Evolutionary conservation across 352 stramenopile species (phyloP).

Genomic region (Globisporangium acanthophoron): DNA sequence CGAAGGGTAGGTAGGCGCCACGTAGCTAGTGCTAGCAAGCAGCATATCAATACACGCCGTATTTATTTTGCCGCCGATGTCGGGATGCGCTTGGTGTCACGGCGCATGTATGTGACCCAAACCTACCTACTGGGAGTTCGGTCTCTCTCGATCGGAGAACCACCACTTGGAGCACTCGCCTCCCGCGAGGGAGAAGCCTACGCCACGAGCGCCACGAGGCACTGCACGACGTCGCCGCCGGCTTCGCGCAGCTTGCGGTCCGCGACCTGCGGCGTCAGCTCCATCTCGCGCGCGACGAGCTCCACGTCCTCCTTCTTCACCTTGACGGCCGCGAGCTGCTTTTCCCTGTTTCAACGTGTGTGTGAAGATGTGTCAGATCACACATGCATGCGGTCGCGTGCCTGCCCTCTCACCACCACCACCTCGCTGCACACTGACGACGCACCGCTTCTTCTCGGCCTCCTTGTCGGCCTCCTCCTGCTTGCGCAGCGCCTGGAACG

Average conservation of each 20-base stretch:
- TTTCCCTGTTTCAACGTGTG: conserved; percentile 32
- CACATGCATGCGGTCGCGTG: too few species aligned
- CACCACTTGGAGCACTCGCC: too few species aligned
- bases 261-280: conserved; percentile 61
- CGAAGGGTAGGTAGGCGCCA: conserved; percentile 9
- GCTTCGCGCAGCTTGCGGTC: conserved; percentile 83
- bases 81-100: not conserved
- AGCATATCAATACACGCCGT: conserved; percentile 1
- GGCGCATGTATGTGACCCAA: too few species aligned
- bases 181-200: conserved; percentile 8
- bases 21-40: not conserved
- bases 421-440: too few species aligned
- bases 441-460: conserved; percentile 52
- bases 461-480: conserved; percentile 84
- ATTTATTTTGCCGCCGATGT: not conserved
- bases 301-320: conserved; percentile 78
- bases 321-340: conserved; percentile 76
- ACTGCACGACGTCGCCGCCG: conserved; percentile 63
- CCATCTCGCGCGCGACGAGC: conserved; percentile 74
- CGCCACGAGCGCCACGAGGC: conserved; percentile 53
- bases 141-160: too few species aligned
- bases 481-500: conserved; percentile 68
- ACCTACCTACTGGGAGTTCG: too few species aligned
- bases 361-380: too few species aligned
- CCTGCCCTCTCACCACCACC: too few species aligned